phyloP scores from a whole-genome alignment of 208 protist genomes.

The Angomonas deanei region DNA sequence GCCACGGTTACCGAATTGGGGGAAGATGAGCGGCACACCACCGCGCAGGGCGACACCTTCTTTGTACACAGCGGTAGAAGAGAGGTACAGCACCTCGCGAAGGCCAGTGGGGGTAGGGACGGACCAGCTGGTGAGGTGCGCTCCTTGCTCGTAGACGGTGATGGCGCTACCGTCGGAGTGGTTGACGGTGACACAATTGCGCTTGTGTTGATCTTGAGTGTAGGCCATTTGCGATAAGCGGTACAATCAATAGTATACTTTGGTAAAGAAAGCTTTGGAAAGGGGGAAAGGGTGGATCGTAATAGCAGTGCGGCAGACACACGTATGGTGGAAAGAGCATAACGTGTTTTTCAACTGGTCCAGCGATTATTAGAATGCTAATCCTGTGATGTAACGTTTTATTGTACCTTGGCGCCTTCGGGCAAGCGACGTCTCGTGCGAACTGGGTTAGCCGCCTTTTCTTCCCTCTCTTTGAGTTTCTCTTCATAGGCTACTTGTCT shows the following conservation, averaged over 20 bases:
- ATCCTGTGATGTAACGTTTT: constrained; percentile 10
- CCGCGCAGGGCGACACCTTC: constrained; percentile 73
- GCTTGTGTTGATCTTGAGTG: constrained; percentile 25
- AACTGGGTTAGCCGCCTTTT: constrained; percentile 24
- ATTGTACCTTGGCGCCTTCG: constrained; percentile 18
- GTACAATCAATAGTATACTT: no score
- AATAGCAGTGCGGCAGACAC: no score
- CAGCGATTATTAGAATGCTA: no score
- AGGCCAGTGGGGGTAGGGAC: constrained; percentile 25
- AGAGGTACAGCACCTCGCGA: constrained; percentile 71
- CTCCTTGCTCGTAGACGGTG: constrained; percentile 80
- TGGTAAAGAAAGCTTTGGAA: no score
- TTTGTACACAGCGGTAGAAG: constrained; percentile 61
- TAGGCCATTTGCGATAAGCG: no score
- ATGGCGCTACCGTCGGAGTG: constrained; percentile 68
- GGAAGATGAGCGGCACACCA: constrained; percentile 86
- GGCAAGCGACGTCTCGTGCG: constrained; percentile 35
- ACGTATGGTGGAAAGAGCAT: no score
- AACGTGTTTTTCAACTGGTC: no score
- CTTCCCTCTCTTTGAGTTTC: constrained; percentile 47
- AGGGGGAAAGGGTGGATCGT: no score
- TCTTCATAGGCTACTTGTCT: constrained; percentile 65
- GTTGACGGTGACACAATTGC: constrained; percentile 25
- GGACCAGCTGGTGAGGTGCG: constrained; percentile 81
- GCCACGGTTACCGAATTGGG: constrained; percentile 82